Percentiles rank a stretch among this genome's conserved stretches.
Conservation (phyloP, 331 rosid species). For the Pyrus hybrid region DNA sequence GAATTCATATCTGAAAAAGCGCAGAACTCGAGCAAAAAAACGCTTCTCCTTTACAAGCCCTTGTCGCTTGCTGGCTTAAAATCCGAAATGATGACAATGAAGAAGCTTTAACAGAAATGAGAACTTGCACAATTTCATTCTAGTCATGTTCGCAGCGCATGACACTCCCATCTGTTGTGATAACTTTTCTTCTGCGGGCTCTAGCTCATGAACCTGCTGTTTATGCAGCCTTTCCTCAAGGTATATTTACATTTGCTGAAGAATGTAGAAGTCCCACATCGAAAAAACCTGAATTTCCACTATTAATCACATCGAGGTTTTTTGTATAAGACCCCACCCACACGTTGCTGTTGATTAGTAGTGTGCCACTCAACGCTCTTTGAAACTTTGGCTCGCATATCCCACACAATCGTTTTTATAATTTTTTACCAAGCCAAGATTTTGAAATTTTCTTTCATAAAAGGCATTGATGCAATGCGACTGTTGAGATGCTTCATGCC, state of each 20-base stretch:
- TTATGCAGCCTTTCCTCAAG: constrained; percentile 55
- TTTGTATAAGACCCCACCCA: too few relatives aligned
- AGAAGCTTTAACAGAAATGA: constrained; percentile 38
- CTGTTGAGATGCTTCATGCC: too few relatives aligned
- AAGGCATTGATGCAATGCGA: too few relatives aligned
- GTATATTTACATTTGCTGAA: constrained; percentile 8
- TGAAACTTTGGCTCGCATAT: too few relatives aligned
- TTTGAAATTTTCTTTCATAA: too few relatives aligned
- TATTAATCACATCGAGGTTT: too few relatives aligned
- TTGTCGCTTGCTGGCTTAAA: constrained; percentile 49
- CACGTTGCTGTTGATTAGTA: too few relatives aligned
- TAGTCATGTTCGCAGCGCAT: constrained; percentile 58
- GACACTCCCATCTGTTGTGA: constrained; percentile 58
- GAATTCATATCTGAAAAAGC: constrained; percentile 36
- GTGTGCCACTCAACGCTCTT: too few relatives aligned
- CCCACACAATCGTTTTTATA: too few relatives aligned
- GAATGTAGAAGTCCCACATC: too few relatives aligned
- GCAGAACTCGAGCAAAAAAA: constrained; percentile 22
- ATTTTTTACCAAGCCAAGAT: too few relatives aligned
- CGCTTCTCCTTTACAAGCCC: constrained; percentile 40
- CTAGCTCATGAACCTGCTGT: constrained; percentile 52
- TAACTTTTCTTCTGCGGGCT: constrained; percentile 46
- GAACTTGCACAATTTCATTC: constrained; percentile 38
- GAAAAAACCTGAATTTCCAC: too few relatives aligned
- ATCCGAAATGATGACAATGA: constrained; percentile 21